phyloP scores from a whole-genome alignment of 106 monocot species.

The Phalaenopsis aphrodite region DNA sequence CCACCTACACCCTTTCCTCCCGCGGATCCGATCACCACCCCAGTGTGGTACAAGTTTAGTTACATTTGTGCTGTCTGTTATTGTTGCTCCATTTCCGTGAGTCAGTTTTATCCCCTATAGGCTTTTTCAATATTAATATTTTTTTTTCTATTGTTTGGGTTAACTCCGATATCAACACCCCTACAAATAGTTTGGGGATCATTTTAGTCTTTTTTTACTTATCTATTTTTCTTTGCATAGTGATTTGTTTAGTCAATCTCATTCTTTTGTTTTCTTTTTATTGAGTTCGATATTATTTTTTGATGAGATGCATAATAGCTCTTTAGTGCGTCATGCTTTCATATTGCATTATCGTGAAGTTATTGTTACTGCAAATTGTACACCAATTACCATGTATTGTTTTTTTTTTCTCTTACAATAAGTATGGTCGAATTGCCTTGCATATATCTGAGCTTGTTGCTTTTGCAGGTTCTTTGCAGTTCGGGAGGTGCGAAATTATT shows the following conservation, averaged over 20 bases:
- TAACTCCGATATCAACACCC: too few relatives aligned
- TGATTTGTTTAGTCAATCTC: background rate
- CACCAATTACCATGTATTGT: background rate
- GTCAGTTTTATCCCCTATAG: too few relatives aligned
- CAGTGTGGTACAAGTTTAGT: too few relatives aligned
- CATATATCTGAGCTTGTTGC: conserved; percentile 5
- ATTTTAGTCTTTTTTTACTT: too few relatives aligned
- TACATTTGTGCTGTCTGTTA: too few relatives aligned
- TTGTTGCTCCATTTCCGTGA: too few relatives aligned
- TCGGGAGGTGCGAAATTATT: conserved; percentile 71
- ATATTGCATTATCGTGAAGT: background rate
- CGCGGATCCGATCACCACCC: too few relatives aligned
- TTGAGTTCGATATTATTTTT: background rate
- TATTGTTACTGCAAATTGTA: background rate
- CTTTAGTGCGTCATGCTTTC: background rate
- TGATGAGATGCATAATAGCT: background rate
- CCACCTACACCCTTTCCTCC: too few relatives aligned
- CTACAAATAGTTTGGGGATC: too few relatives aligned
- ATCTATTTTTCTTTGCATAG: too few relatives aligned
- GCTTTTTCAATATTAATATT: too few relatives aligned
- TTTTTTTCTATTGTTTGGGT: too few relatives aligned
- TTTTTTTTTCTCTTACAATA: background rate
- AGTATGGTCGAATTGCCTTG: background rate
- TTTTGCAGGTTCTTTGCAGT: conserved; percentile 57
- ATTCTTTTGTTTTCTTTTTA: background rate